phyloP scores from a whole-genome alignment of 116 monocot species.

The Papilionanthe hybrid region DNA sequence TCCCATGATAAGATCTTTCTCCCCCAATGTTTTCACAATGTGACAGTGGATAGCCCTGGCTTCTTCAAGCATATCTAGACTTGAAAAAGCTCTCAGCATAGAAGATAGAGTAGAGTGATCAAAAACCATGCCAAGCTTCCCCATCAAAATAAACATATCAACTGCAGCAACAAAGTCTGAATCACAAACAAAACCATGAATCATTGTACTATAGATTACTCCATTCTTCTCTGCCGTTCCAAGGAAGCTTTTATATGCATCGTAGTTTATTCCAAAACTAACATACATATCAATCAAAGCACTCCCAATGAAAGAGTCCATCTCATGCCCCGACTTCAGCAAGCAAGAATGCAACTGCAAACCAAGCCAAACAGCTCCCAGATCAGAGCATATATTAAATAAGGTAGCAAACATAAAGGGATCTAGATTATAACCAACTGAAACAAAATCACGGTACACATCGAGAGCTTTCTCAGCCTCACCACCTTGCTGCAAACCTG shows the following conservation, averaged over 20 bases:
- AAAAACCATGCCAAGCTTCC: conserved; percentile 1
- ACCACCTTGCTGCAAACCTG: too few species aligned
- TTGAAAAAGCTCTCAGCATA: conserved; percentile 12
- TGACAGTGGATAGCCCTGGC: conserved; percentile 13
- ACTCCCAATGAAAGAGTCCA: conserved; percentile 17
- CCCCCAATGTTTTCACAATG: conserved; percentile 10
- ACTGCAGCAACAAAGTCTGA: too few species aligned
- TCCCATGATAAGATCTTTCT: conserved; percentile 5
- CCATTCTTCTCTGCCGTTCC: conserved; percentile 15
- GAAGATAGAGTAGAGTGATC: conserved; percentile 10
- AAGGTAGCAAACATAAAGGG: conserved; percentile 17
- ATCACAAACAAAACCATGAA: too few species aligned
- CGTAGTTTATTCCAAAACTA: conserved; percentile 13
- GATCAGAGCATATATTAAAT: conserved; percentile 23
- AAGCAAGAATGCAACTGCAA: conserved; percentile 25
- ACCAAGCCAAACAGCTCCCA: conserved; percentile 5
- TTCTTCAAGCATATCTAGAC: conserved; percentile 16
- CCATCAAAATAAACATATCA: conserved; percentile 15
- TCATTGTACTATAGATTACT: conserved; percentile 15
- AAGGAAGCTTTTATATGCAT: conserved; percentile 15
- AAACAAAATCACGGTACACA: conserved; percentile 14
- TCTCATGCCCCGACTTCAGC: conserved; percentile 10
- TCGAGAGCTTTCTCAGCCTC: too few species aligned
- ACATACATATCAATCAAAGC: conserved; percentile 23
- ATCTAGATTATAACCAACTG: conserved; percentile 14